A percentile compares a stretch with the other conserved stretches of the same genome.
Conservation (phyloP, 1,139 yeast species). For the Candida tetrigidarum region DNA sequence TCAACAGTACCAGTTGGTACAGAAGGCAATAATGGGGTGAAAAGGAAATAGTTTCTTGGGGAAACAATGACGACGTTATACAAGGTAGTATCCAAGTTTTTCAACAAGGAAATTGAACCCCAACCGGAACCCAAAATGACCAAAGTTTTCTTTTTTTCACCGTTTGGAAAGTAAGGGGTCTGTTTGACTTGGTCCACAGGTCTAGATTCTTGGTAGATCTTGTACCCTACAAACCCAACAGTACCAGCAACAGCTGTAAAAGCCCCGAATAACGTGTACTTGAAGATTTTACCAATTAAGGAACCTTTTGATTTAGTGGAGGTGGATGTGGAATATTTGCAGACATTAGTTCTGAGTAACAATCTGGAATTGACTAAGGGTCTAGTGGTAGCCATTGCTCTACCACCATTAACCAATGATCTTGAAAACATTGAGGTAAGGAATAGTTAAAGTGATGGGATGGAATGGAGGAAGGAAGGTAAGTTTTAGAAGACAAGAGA, state of each 20-base stretch:
- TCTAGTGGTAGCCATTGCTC: slow-evolving; percentile 22
- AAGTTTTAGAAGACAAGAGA: background rate
- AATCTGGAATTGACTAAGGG: slow-evolving; percentile 22
- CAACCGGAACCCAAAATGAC: slow-evolving; percentile 94
- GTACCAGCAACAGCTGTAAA: slow-evolving; percentile 35
- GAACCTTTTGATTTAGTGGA: slow-evolving; percentile 14
- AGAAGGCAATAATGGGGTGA: slow-evolving; percentile 92
- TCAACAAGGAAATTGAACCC: slow-evolving; percentile 86
- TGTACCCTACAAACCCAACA: slow-evolving; percentile 55
- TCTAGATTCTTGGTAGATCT: slow-evolving; percentile 62
- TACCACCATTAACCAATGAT: slow-evolving; percentile 11
- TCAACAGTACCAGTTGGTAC: slow-evolving; percentile 95
- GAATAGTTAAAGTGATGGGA: slow-evolving; percentile 5
- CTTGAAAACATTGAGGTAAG: slow-evolving; percentile 9
- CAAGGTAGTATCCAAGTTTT: slow-evolving; percentile 81
- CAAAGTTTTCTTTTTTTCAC: slow-evolving; percentile 82
- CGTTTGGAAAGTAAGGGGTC: slow-evolving; percentile 61
- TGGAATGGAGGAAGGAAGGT: background rate
- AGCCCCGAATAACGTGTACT: slow-evolving; percentile 32
- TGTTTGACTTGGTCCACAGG: slow-evolving; percentile 62
- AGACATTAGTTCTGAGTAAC: slow-evolving; percentile 15
- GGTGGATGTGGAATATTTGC: slow-evolving; percentile 14
- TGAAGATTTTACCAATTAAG: slow-evolving; percentile 30
- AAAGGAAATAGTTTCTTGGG: slow-evolving; percentile 92
- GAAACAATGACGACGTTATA: slow-evolving; percentile 90